phyloP scores from a whole-genome alignment of 1,139 yeast species.

The Wickerhamiella infanticola region DNA sequence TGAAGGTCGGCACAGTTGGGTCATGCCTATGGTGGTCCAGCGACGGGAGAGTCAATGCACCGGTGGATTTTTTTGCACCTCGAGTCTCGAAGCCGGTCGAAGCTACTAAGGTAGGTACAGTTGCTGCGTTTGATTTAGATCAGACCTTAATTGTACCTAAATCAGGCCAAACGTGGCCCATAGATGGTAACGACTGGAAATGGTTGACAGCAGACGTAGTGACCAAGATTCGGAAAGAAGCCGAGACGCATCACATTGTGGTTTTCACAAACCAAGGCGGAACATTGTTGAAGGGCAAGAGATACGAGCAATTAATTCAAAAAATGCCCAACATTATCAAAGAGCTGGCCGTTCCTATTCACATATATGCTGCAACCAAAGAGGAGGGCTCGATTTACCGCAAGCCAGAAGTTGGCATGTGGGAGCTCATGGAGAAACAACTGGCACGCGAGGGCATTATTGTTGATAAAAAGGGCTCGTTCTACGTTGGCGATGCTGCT shows the following conservation, averaged over 20 bases:
- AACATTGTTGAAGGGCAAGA: slow-evolving; percentile 32
- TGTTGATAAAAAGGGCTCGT: slow-evolving; percentile 32
- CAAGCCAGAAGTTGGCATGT: slow-evolving; percentile 69
- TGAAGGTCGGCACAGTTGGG: neutral
- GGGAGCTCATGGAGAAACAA: slow-evolving; percentile 34
- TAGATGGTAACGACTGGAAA: slow-evolving; percentile 52
- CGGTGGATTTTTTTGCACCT: neutral
- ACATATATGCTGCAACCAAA: slow-evolving; percentile 42
- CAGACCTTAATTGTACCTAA: slow-evolving; percentile 50
- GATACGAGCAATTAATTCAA: slow-evolving; percentile 34
- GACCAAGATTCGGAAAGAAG: slow-evolving; percentile 19
- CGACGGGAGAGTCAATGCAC: neutral
- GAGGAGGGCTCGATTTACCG: slow-evolving; percentile 32
- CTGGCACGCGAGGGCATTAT: slow-evolving; percentile 13
- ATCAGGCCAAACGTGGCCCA: slow-evolving; percentile 40
- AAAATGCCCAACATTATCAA: slow-evolving; percentile 31
- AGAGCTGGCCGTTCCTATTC: slow-evolving; percentile 24
- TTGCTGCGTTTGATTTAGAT: slow-evolving; percentile 69
- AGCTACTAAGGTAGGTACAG: neutral
- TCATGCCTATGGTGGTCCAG: neutral
- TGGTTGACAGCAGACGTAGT: slow-evolving; percentile 32
- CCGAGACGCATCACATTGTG: slow-evolving; percentile 30
- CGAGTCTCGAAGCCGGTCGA: neutral
- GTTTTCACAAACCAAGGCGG: slow-evolving; percentile 85
- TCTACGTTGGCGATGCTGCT: slow-evolving; percentile 94